Evolutionary conservation across 805 yeast genomes (phyloP).

Genomic region (Clavispora fructus): DNA sequence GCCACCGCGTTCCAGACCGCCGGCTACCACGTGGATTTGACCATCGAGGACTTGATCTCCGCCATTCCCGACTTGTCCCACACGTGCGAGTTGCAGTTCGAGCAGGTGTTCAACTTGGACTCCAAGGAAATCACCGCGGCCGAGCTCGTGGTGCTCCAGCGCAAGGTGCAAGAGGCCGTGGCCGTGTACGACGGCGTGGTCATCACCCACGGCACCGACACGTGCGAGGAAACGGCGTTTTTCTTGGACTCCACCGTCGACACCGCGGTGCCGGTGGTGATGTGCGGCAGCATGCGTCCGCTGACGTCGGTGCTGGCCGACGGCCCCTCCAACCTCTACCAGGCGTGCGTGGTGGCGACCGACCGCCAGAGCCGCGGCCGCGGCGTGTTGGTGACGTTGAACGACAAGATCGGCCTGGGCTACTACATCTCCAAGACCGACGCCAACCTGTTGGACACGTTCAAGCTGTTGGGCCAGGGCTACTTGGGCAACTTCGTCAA

Average conservation of each 20-base stretch:
- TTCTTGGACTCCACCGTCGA: conserved; percentile 48
- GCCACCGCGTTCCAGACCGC: conserved; percentile 44
- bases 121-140: conserved; percentile 51
- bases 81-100: conserved; percentile 54
- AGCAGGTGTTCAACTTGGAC: conserved; percentile 58
- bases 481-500: conserved; percentile 66
- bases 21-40: conserved; percentile 49
- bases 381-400: conserved; percentile 59
- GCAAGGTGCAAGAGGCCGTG: conserved; percentile 42
- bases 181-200: conserved; percentile 52
- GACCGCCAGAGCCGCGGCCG: conserved; percentile 46
- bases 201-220: conserved; percentile 69
- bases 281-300: conserved; percentile 75
- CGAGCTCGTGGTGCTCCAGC: conserved; percentile 42
- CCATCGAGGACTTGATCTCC: conserved; percentile 30
- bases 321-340: conserved; percentile 69
- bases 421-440: conserved; percentile 66
- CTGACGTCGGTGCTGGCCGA: conserved; percentile 66
- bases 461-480: conserved; percentile 64
- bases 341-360: conserved; percentile 62
- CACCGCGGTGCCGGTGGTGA: conserved; percentile 49
- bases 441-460: conserved; percentile 66
- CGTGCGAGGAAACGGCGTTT: conserved; percentile 63
- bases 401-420: conserved; percentile 66
- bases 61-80: conserved; percentile 52